Base-by-base conservation (phyloP, 2,329 filamentous ascomycete genomes). In the Fusarium sp. region DNA sequence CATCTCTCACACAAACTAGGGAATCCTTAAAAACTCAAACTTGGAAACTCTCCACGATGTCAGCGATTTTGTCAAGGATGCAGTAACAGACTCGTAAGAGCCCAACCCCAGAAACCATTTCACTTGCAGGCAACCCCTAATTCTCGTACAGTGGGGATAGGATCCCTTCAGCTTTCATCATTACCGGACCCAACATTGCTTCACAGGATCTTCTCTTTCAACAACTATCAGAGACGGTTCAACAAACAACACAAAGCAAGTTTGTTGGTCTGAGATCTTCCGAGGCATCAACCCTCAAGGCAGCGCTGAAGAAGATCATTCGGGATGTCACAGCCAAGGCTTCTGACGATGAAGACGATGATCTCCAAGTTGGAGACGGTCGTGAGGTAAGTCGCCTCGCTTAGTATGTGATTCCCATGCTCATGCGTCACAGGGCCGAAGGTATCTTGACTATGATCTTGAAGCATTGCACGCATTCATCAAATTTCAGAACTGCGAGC, bases 171-270 rank as follows among this genome's bases (percentile, higher is more conserved):
- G 91, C 88, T 4, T 90, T 95, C 70, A 89, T 95, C 71, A 86
- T 93, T 62, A 92, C 91, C 11, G 93, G 93, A 0, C 91, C 93
- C 10, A 93, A 93, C 69, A 91, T 94, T 71, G 90, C 91, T 37
- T 91, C 91, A 3, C 91, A 94, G 77, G 87, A 89, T 43, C 83
- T 91, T 14, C 84, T 94, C n/a, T 94, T 94, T 71, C 84, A 88
- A 61, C 91, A 93, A 77, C 81, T 94, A 13, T 85, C 87, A 14
- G 85, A 88, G 62, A 81, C 80, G n/a, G 79, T 90, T n/a, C 80
- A 81, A 73, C 69, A 77, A 65, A 78, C 84, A 51, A 77, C 80
- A 26, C 74, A 81, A 19, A 88, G 88, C 50, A 84, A 84, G 51
- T 89, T 93, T 69, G 87, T 93, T 8, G 82, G 89, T 18, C 77